These are phyloP conservation scores for Claviceps arundinis DNA, from an alignment of 2,329 filamentous ascomycete genomes.

Conservation along the genomic window DNA sequence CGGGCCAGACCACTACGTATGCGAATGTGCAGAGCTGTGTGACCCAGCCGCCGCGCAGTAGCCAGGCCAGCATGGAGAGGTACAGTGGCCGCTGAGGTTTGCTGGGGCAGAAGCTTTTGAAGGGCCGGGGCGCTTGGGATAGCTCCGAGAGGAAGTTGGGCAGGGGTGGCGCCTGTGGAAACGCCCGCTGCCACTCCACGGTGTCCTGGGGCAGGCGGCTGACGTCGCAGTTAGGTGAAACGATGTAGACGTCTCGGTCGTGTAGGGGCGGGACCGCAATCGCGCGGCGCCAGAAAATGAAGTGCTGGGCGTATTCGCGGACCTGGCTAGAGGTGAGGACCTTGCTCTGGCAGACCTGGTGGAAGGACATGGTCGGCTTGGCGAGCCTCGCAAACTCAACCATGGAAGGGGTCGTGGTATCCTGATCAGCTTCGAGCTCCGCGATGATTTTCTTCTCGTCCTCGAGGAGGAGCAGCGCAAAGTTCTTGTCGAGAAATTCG, in stretches of 20 bases:
- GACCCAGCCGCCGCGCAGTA: constrained; percentile 86
- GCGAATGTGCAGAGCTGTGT: constrained; percentile 86
- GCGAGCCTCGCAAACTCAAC: constrained; percentile 70
- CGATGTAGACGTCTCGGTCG: constrained; percentile 77
- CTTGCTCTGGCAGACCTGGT: constrained; percentile 57
- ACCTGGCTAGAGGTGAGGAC: constrained; percentile 69
- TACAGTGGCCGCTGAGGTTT: constrained; percentile 80
- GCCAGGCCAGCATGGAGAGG: constrained; percentile 83
- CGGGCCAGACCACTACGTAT: constrained; percentile 71
- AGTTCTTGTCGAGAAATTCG: constrained; percentile 67
- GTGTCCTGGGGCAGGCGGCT: constrained; percentile 55
- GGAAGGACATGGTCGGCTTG: constrained; percentile 53
- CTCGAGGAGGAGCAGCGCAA: constrained; percentile 71
- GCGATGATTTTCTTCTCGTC: constrained; percentile 63
- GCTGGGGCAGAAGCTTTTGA: constrained; percentile 71
- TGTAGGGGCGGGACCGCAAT: constrained; percentile 85
- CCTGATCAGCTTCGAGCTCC: constrained; percentile 63
- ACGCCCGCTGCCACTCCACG: constrained; percentile 60
- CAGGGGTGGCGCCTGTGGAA: constrained; percentile 70
- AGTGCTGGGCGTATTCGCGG: constrained; percentile 76
- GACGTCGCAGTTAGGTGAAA: constrained; percentile 80
- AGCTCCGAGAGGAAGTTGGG: constrained; percentile 79
- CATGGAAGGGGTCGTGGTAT: constrained; percentile 63
- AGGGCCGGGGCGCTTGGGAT: constrained; percentile 67
- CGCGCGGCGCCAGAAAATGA: constrained; percentile 91